phyloP scores from a whole-genome alignment of 768 basidiomycete species.

The Chalciporus pseudorubinellus region DNA sequence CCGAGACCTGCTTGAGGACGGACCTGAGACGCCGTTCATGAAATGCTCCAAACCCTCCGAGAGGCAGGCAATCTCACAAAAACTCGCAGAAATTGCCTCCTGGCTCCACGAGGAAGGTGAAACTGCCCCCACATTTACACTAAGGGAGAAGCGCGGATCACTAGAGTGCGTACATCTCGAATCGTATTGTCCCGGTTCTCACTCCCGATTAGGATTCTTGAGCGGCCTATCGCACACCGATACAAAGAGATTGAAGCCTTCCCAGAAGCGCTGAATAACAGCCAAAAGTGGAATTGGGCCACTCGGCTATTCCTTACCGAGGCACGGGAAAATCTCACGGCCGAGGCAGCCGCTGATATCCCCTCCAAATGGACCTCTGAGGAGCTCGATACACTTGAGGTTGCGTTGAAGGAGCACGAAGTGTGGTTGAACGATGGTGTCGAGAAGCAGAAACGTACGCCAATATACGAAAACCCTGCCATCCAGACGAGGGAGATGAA shows the following conservation, averaged over 20 bases:
- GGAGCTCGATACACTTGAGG: constrained; percentile 82
- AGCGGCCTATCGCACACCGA: constrained; percentile 79
- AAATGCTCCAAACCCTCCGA: constrained; percentile 80
- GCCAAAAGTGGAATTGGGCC: constrained; percentile 87
- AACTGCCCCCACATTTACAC: constrained; percentile 68
- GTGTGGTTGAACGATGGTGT: constrained; percentile 80
- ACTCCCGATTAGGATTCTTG: constrained; percentile 54
- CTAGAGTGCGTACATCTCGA: constrained; percentile 65
- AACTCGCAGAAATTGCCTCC: constrained; percentile 67
- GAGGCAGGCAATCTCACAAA: constrained; percentile 58
- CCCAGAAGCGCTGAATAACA: constrained; percentile 76
- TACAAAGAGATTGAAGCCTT: constrained; percentile 89
- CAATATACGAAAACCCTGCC: constrained; percentile 80
- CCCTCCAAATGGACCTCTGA: constrained; percentile 81
- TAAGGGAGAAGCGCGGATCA: constrained; percentile 71
- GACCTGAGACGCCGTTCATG: constrained; percentile 70
- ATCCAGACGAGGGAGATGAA: constrained; percentile 85
- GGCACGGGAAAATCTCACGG: constrained; percentile 71
- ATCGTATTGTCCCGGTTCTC: not conserved
- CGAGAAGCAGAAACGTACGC: constrained; percentile 74
- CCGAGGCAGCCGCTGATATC: constrained; percentile 54
- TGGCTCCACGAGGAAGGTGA: constrained; percentile 91
- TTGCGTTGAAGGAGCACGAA: constrained; percentile 74
- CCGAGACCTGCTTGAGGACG: constrained; percentile 74
- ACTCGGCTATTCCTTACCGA: constrained; percentile 83